Conservation (phyloP, 257 asterid genomes). For the Primulina tabacum region DNA sequence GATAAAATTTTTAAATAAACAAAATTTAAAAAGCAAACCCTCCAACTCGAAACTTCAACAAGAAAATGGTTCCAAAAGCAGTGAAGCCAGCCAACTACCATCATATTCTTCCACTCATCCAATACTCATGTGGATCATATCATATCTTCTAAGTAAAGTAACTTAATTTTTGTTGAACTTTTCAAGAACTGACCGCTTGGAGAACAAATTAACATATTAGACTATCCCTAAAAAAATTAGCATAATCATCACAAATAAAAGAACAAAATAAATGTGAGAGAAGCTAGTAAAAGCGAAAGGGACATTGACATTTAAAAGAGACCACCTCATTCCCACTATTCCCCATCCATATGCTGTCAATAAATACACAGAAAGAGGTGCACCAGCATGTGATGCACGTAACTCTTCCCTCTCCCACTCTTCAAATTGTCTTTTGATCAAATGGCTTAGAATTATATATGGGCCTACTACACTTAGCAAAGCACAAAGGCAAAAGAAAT, state of each 20-base stretch:
- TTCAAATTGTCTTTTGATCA: slow-evolving; percentile 13
- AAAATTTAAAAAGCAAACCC: neutral
- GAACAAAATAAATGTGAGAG: neutral
- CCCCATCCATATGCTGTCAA: slow-evolving; percentile 23
- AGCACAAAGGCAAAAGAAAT: slow-evolving; percentile 33
- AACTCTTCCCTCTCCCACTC: slow-evolving; percentile 28
- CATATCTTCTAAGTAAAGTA: neutral
- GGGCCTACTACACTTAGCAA: slow-evolving; percentile 42
- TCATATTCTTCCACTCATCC: no score
- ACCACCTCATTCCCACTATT: slow-evolving; percentile 25
- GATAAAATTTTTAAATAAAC: neutral
- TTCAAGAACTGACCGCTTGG: no score
- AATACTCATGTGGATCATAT: no score
- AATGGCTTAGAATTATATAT: slow-evolving; percentile 13
- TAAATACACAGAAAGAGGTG: slow-evolving; percentile 27
- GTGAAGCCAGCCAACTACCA: no score
- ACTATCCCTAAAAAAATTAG: no score
- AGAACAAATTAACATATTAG: no score
- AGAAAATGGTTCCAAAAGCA: slow-evolving; percentile 4
- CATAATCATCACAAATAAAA: neutral
- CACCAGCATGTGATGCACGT: slow-evolving; percentile 35
- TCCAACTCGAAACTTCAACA: neutral
- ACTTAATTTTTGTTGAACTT: neutral
- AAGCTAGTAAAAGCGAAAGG: neutral
- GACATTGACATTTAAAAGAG: slow-evolving; percentile 26